Percentiles rank a stretch among this genome's conserved stretches.
Evolutionary conservation across 2,329 filamentous ascomycete genomes (phyloP).

Genomic region (Trichoderma brevicompactum): DNA sequence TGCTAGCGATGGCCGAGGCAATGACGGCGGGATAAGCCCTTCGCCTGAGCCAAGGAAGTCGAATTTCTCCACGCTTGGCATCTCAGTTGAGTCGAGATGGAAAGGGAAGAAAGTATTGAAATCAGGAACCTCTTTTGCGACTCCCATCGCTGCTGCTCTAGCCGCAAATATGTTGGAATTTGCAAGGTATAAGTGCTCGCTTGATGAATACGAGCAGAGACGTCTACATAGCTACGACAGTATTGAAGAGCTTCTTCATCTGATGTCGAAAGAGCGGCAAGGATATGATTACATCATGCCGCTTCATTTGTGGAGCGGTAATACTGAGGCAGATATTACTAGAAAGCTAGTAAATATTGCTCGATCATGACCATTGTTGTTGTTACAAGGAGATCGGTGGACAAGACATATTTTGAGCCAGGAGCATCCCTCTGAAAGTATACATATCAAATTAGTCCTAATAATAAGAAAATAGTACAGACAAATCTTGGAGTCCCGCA

Average conservation of each 20-base stretch:
- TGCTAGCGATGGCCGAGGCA: background rate
- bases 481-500: too few species aligned
- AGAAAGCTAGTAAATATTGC: background rate
- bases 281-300: background rate
- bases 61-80: background rate
- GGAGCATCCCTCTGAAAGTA: too few species aligned
- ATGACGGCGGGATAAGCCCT: constrained; percentile 1
- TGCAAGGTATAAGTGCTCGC: background rate
- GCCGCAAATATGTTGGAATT: background rate
- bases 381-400: too few species aligned
- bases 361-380: background rate
- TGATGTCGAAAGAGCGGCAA: background rate
- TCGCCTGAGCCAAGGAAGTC: background rate
- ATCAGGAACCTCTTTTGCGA: constrained; percentile 3
- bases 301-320: background rate
- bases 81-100: background rate
- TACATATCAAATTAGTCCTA: too few species aligned
- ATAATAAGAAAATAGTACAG: too few species aligned
- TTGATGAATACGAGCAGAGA: background rate
- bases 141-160: background rate
- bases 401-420: too few species aligned
- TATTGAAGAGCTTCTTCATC: background rate
- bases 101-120: background rate
- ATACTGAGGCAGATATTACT: background rate
- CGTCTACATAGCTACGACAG: background rate